phyloP scores from a whole-genome alignment of 331 rosid species.

The Dryas integrifolia region DNA sequence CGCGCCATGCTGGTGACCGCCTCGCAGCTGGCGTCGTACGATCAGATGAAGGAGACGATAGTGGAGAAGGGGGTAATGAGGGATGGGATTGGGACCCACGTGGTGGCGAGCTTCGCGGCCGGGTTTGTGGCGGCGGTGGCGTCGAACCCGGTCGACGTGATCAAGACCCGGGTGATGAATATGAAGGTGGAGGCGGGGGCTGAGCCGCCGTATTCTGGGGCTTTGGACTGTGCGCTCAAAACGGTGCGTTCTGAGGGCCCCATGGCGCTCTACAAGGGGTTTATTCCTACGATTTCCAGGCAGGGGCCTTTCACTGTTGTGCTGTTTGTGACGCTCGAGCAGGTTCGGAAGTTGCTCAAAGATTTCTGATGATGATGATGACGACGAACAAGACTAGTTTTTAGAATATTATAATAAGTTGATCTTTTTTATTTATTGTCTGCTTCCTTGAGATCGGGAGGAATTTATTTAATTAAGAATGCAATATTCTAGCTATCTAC shows the following conservation, averaged over 20 bases:
- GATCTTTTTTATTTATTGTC: background rate
- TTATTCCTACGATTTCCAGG: conserved; percentile 71
- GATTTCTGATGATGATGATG: conserved; percentile 52
- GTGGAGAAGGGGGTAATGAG: conserved; percentile 47
- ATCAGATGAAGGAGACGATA: conserved; percentile 64
- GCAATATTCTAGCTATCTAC: no score
- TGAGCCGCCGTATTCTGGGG: conserved; percentile 61
- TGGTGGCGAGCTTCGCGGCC: conserved; percentile 72
- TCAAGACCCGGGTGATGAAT: conserved; percentile 78
- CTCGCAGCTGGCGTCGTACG: conserved; percentile 74
- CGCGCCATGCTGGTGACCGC: conserved; percentile 88
- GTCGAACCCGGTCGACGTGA: conserved; percentile 74
- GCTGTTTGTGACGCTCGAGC: conserved; percentile 77
- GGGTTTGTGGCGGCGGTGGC: conserved; percentile 82
- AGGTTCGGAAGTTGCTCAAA: conserved; percentile 66
- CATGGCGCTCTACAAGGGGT: conserved; percentile 67
- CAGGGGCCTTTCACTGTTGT: conserved; percentile 84
- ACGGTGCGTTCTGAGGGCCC: conserved; percentile 79
- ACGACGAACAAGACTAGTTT: conserved; percentile 26
- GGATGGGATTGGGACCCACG: conserved; percentile 82
- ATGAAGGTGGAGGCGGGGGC: conserved; percentile 73
- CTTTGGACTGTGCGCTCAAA: conserved; percentile 63
- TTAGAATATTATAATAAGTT: background rate
- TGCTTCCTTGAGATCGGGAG: background rate
- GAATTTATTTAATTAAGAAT: background rate